Conservation (phyloP, 1,139 yeast genomes). For the Scheffersomyces lignicola region DNA sequence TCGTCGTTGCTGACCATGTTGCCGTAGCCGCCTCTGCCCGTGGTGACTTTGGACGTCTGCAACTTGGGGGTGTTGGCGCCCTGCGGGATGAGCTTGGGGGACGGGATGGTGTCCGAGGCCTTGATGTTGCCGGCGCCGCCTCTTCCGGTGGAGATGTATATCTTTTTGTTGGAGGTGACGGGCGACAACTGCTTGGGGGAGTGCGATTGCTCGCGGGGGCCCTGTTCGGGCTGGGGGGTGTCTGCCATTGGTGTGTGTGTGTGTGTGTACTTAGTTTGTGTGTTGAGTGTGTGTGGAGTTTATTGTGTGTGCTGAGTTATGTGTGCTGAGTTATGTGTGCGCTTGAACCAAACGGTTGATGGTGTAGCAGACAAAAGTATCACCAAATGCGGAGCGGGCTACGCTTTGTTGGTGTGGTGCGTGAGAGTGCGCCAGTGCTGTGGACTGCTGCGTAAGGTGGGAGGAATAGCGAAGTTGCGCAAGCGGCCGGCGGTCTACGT, state of each 20-base stretch:
- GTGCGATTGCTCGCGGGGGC: slow-evolving; percentile 6
- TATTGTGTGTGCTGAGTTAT: slow-evolving; percentile 7
- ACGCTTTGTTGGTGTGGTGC: no score
- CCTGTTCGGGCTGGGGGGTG: slow-evolving; percentile 7
- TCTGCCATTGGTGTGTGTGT: no score
- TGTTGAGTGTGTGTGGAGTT: slow-evolving; percentile 5
- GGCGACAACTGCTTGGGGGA: slow-evolving; percentile 5
- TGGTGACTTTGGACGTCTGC: slow-evolving; percentile 57
- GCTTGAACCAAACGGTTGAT: no score
- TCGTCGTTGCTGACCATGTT: slow-evolving; percentile 70
- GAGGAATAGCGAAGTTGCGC: no score
- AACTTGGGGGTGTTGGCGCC: slow-evolving; percentile 68
- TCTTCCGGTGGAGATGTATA: slow-evolving; percentile 65
- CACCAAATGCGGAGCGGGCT: no score
- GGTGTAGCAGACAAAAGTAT: no score
- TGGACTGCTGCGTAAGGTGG: no score
- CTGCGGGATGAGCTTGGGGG: slow-evolving; percentile 57
- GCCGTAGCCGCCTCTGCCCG: slow-evolving; percentile 84
- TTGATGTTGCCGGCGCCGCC: slow-evolving; percentile 81
- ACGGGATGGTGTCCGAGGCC: slow-evolving; percentile 42
- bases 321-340: slow-evolving; percentile 11
- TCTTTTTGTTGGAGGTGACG: slow-evolving; percentile 26
- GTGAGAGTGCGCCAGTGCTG: no score
- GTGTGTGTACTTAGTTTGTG: no score
- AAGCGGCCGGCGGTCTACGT: no score